Evolutionary conservation across 2,329 filamentous ascomycete genomes (phyloP).

Genomic region (Colletotrichum camelliae): DNA sequence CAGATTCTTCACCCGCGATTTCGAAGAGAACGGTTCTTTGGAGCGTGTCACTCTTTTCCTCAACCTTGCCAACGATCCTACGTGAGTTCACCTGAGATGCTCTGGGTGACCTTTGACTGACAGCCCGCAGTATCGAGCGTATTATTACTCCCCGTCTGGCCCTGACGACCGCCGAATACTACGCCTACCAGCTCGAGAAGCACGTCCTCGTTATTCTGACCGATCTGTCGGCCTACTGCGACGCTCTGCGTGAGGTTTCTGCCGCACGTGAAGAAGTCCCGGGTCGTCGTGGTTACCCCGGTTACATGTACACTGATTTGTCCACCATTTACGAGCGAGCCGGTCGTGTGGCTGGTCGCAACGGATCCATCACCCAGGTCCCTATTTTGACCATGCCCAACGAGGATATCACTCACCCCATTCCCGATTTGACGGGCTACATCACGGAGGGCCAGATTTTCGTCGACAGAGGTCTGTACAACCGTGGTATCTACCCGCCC

Average conservation of each 20-base stretch:
- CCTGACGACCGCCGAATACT: conserved; percentile 98
- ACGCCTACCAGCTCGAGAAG: conserved; percentile 99
- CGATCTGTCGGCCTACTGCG: conserved; percentile 96
- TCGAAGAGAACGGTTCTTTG: conserved; percentile 98
- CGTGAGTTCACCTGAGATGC: conserved; percentile 62
- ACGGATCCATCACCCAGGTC: conserved; percentile 98
- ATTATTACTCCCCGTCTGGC: conserved; percentile 99
- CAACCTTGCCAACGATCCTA: conserved; percentile 98
- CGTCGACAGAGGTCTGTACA: conserved; percentile 90
- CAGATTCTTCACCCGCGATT: conserved; percentile 97
- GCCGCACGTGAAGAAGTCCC: conserved; percentile 98
- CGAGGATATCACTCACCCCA: conserved; percentile 99
- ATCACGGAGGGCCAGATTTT: conserved; percentile 99
- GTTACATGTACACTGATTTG: conserved; percentile 99
- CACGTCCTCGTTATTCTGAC: conserved; percentile 99
- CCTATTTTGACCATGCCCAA: conserved; percentile 99
- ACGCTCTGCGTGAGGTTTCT: conserved; percentile 97
- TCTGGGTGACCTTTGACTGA: conserved; percentile 5
- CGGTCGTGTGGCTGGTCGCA: conserved; percentile 94
- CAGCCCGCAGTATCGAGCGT: conserved; percentile 81
- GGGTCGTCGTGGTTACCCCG: conserved; percentile 97
- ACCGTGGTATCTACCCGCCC: conserved; percentile 97
- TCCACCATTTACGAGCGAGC: conserved; percentile 99
- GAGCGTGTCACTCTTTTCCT: conserved; percentile 97
- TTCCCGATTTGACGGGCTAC: conserved; percentile 97